Conservation (phyloP, 2,329 filamentous ascomycete genomes). For the Penicillium sp. region DNA sequence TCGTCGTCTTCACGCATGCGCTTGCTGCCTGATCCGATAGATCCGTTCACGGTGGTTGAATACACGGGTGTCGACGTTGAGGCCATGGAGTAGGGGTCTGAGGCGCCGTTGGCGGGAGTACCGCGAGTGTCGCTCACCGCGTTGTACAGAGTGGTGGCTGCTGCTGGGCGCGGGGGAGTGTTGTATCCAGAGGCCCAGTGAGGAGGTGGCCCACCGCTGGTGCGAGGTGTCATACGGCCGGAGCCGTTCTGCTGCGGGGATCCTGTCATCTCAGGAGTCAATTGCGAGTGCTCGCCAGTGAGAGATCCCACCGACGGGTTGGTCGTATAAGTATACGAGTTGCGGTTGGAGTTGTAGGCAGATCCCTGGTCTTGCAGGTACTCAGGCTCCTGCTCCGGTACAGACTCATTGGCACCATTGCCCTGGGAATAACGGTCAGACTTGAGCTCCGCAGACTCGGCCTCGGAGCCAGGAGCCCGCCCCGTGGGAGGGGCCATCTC, state of each 20-base stretch:
- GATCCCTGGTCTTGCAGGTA: slow-evolving; percentile 80
- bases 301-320: slow-evolving; percentile 65
- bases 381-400: slow-evolving; percentile 70
- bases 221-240: slow-evolving; percentile 81
- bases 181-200: slow-evolving; percentile 76
- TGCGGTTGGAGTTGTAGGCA: slow-evolving; percentile 68
- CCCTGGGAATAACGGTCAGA: slow-evolving; percentile 63
- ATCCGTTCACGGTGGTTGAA: slow-evolving; percentile 65
- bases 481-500: slow-evolving; percentile 82
- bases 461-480: slow-evolving; percentile 57
- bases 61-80: slow-evolving; percentile 57
- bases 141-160: slow-evolving; percentile 81
- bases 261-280: slow-evolving; percentile 78
- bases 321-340: slow-evolving; percentile 72
- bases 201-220: slow-evolving; percentile 66
- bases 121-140: slow-evolving; percentile 79
- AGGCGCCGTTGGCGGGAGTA: slow-evolving; percentile 61
- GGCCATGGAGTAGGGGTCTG: slow-evolving; percentile 69
- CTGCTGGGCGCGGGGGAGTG: slow-evolving; percentile 69
- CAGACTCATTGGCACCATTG: slow-evolving; percentile 62
- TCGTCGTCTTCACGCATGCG: slow-evolving; percentile 65
- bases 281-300: slow-evolving; percentile 69
- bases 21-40: slow-evolving; percentile 54
- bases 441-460: slow-evolving; percentile 66
- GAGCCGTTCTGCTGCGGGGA: slow-evolving; percentile 81